These are phyloP conservation scores for Vararia minispora DNA, from an alignment of 768 basidiomycete genomes.

Conservation along the genomic window DNA sequence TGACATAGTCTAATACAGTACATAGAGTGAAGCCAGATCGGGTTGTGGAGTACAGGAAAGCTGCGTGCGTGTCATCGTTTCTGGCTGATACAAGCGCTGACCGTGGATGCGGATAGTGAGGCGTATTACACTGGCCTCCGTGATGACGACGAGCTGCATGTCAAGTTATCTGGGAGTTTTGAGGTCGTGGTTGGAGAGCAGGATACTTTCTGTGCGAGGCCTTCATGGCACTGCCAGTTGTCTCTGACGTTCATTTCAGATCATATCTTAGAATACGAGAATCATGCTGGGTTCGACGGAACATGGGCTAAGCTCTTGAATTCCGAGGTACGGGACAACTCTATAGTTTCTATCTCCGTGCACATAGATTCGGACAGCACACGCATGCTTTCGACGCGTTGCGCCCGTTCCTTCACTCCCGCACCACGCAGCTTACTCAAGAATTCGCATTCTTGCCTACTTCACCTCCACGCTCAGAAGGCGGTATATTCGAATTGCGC, in stretches of 20 bases:
- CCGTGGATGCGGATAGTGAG: constrained; percentile 37
- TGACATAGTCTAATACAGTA: too few species aligned
- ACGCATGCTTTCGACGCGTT: constrained; percentile 56
- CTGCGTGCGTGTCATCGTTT: constrained; percentile 49
- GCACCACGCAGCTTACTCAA: constrained; percentile 72
- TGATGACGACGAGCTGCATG: constrained; percentile 57
- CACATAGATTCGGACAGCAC: constrained; percentile 33
- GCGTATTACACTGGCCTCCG: constrained; percentile 76
- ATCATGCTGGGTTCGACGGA: constrained; percentile 82
- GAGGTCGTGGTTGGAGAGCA: constrained; percentile 85
- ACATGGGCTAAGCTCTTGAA: constrained; percentile 49
- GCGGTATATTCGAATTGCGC: constrained; percentile 90
- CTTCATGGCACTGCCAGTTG: not conserved
- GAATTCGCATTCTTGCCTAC: constrained; percentile 96
- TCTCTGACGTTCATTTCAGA: constrained; percentile 20
- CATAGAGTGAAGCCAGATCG: constrained; percentile 81
- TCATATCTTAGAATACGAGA: constrained; percentile 89
- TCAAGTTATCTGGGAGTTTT: constrained; percentile 92
- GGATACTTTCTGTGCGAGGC: constrained; percentile 62
- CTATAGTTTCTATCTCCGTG: constrained; percentile 1
- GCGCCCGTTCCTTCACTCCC: constrained; percentile 63
- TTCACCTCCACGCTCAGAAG: constrained; percentile 73
- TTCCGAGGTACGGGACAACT: constrained; percentile 43
- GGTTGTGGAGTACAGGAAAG: constrained; percentile 74
- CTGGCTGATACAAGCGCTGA: not conserved